Evolutionary conservation across 2,329 filamentous ascomycete species (phyloP), one percentile per base, ranked within the genome.

Genomic region (Sporothrix pallida): DNA sequence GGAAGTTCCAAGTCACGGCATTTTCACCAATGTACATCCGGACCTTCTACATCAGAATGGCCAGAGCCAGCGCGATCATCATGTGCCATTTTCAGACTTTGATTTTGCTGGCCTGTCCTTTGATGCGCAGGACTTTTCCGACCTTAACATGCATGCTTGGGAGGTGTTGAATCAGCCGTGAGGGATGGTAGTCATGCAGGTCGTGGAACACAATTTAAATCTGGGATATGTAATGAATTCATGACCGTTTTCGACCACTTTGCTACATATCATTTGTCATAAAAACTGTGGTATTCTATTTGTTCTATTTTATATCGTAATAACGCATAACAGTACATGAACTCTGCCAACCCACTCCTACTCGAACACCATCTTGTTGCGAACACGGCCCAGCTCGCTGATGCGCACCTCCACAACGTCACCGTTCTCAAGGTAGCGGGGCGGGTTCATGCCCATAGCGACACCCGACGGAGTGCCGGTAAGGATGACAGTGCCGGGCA

Each of bases 341-440:
- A 15, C 54, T 12, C n/a, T 58, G 6, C 50, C 50, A 2, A 2
- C n/a, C 4, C 20, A 31, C 56, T 10, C 6, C 20, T 60, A 60
- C 15, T 63, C 42, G 50, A 80, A 78, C 77, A 80, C 77, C 74
- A 83, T 79, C 8, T 81, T 79, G 70, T 81, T 84, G 52, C 81
- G 76, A 54, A 85, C 75, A 3, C 82, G 84, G 2, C 83, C 84
- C 10, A 85, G 81, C 74, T 83, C 48, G 78, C 79, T 75, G 79
- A 85, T 81, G 77, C 84, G 83, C 1, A 85, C 83, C 5, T 79
- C 79, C 46, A 84, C 84, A 76, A 83, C 80, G 44, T 84, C 82
- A 0, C 82, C 82, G 10, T 82, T 78, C 5, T 79, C 76, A 4
- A 85, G 76, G 23, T 80, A 80, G 58, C 80, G 56, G 2, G 73